Conservation (phyloP, 2,329 filamentous ascomycete genomes). For the Ophiostoma perfectum region DNA sequence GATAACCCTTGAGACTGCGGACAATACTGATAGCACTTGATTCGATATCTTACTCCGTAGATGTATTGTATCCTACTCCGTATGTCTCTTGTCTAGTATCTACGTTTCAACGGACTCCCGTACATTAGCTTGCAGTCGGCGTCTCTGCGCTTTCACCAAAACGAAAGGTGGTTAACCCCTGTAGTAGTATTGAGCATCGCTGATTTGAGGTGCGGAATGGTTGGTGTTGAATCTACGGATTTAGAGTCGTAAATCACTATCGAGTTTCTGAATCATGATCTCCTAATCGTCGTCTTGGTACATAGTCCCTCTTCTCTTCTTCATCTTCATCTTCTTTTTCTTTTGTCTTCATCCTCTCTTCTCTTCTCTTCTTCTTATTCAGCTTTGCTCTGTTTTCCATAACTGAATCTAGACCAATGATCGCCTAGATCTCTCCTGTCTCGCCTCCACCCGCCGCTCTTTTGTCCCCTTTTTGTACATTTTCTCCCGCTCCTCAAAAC, state of each 20-base stretch:
- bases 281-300: background rate
- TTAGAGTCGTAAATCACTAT: background rate
- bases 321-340: background rate
- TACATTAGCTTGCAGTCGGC: slow-evolving; percentile 18
- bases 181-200: slow-evolving; percentile 9
- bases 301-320: background rate
- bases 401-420: background rate
- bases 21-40: too few species aligned
- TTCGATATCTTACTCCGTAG: too few species aligned
- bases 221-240: background rate
- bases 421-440: too few species aligned
- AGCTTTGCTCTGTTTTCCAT: background rate
- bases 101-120: too few species aligned
- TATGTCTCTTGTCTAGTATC: too few species aligned
- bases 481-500: slow-evolving; percentile 15
- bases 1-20: too few species aligned
- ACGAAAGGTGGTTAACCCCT: slow-evolving; percentile 18
- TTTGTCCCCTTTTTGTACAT: slow-evolving; percentile 18
- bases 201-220: too few species aligned
- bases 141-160: slow-evolving; percentile 17
- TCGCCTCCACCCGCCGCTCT: background rate
- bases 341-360: background rate
- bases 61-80: too few species aligned
- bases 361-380: background rate
- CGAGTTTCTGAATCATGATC: background rate